Percentiles rank a stretch among this genome's conserved stretches.
Evolutionary conservation across 2,329 filamentous ascomycete genomes (phyloP).

Genomic region (Reticulascus tulasneorum): DNA sequence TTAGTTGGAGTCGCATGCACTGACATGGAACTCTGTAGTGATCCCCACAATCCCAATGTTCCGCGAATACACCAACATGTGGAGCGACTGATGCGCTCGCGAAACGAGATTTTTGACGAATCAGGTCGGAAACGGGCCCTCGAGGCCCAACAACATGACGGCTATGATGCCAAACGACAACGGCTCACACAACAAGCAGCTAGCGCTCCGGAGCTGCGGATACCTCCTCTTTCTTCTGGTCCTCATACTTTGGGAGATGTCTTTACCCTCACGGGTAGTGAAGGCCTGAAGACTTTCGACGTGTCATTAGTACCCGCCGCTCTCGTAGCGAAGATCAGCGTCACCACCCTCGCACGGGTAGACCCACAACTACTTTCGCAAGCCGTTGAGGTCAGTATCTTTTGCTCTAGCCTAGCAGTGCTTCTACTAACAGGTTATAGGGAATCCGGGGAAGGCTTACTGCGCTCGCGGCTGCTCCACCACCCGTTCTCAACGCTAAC

Average conservation of each 20-base stretch:
- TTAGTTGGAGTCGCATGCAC: slow-evolving; percentile 2
- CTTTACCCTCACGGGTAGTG: slow-evolving; percentile 78
- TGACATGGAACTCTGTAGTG: slow-evolving; percentile 48
- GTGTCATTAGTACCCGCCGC: slow-evolving; percentile 73
- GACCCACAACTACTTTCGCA: slow-evolving; percentile 65
- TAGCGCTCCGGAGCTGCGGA: slow-evolving; percentile 36
- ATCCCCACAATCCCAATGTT: slow-evolving; percentile 72
- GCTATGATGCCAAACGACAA: slow-evolving; percentile 79
- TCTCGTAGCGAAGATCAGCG: slow-evolving; percentile 75
- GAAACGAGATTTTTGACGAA: slow-evolving; percentile 77
- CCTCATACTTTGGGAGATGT: slow-evolving; percentile 77
- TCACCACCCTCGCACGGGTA: slow-evolving; percentile 70
- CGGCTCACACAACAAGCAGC: slow-evolving; percentile 42
- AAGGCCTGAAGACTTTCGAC: slow-evolving; percentile 73
- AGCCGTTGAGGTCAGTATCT: slow-evolving; percentile 63
- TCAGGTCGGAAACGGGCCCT: slow-evolving; percentile 71
- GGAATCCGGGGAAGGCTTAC: slow-evolving; percentile 50
- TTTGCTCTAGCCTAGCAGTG: slow-evolving; percentile 11
- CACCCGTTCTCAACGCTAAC: slow-evolving; percentile 49
- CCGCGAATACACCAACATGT: slow-evolving; percentile 82
- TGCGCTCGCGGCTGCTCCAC: slow-evolving; percentile 39
- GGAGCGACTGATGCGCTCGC: slow-evolving; percentile 74
- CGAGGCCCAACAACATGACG: slow-evolving; percentile 66
- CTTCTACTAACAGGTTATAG: slow-evolving; percentile 21
- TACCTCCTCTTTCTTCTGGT: slow-evolving; percentile 70